Percentiles rank a stretch among this genome's conserved stretches.
phyloP scores from a whole-genome alignment of 2,329 filamentous ascomycete genomes.

The Penicillium sp. region DNA sequence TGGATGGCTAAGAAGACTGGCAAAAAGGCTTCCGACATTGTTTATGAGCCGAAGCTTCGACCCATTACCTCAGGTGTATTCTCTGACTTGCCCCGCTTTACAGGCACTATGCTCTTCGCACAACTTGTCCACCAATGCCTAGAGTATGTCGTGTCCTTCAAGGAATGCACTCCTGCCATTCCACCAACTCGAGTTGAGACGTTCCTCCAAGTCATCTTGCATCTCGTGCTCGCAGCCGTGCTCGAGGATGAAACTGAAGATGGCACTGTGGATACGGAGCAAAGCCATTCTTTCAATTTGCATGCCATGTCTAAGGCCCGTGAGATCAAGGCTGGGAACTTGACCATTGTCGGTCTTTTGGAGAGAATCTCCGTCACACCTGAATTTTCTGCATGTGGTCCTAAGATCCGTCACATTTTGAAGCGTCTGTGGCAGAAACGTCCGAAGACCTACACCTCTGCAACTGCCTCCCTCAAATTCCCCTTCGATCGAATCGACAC shows the following conservation, averaged over 20 bases:
- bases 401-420: conserved; percentile 77
- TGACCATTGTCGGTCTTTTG: conserved; percentile 50
- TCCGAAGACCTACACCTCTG: conserved; percentile 64
- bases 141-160: conserved; percentile 68
- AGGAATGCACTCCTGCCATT: conserved; percentile 64
- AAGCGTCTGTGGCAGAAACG: conserved; percentile 79
- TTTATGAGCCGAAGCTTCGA: conserved; percentile 81
- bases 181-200: conserved; percentile 80
- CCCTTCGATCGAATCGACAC: conserved; percentile 74
- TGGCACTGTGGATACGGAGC: conserved; percentile 44
- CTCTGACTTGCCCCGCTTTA: conserved; percentile 69
- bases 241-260: conserved; percentile 68
- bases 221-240: conserved; percentile 78
- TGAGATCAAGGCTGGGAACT: conserved; percentile 33
- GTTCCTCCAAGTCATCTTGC: conserved; percentile 84
- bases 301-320: conserved; percentile 62
- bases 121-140: conserved; percentile 87
- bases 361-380: conserved; percentile 56
- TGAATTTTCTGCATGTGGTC: conserved; percentile 73
- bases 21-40: conserved; percentile 72
- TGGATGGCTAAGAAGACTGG: conserved; percentile 84
- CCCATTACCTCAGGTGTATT: conserved; percentile 74
- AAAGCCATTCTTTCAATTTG: conserved; percentile 62
- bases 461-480: conserved; percentile 55
- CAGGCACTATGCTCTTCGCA: conserved; percentile 75